phyloP scores from a whole-genome alignment of 768 basidiomycete species.

The Trametes cinnabarina region DNA sequence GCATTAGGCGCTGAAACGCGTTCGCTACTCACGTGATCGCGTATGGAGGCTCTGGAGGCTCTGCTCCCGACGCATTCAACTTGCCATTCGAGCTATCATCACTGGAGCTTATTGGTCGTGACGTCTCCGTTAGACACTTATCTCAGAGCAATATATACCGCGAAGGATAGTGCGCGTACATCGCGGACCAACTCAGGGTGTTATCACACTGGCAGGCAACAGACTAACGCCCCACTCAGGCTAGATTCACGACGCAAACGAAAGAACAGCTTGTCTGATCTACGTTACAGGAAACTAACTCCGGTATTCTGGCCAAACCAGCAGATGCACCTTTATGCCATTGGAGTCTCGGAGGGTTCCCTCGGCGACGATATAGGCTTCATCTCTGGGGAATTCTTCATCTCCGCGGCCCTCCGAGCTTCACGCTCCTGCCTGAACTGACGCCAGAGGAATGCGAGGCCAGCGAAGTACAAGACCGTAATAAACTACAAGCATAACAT shows the following conservation, averaged over 20 bases:
- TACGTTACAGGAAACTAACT: no score
- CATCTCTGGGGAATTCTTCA: slow-evolving; percentile 9
- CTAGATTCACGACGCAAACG: no score
- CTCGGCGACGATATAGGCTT: slow-evolving; percentile 1
- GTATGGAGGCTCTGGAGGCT: neutral
- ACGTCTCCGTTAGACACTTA: no score
- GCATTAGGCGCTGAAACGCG: slow-evolving; percentile 5
- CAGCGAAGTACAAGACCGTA: slow-evolving; percentile 29
- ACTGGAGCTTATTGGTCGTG: no score
- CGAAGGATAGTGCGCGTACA: no score
- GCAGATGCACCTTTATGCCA: neutral
- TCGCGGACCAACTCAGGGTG: no score
- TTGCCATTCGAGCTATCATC: no score
- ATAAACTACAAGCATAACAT: slow-evolving; percentile 21
- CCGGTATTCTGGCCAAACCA: no score
- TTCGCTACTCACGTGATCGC: slow-evolving; percentile 10
- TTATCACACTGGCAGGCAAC: no score
- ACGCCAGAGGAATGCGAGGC: slow-evolving; percentile 25
- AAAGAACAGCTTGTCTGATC: no score
- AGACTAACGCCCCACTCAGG: no score
- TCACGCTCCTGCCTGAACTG: slow-evolving; percentile 30
- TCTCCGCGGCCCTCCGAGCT: neutral
- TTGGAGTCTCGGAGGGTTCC: neutral
- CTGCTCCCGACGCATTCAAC: neutral
- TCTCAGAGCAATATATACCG: no score